A percentile compares a stretch with the other conserved stretches of the same genome.
phyloP scores from a whole-genome alignment of 345 rosid species.

The Draba incana region DNA sequence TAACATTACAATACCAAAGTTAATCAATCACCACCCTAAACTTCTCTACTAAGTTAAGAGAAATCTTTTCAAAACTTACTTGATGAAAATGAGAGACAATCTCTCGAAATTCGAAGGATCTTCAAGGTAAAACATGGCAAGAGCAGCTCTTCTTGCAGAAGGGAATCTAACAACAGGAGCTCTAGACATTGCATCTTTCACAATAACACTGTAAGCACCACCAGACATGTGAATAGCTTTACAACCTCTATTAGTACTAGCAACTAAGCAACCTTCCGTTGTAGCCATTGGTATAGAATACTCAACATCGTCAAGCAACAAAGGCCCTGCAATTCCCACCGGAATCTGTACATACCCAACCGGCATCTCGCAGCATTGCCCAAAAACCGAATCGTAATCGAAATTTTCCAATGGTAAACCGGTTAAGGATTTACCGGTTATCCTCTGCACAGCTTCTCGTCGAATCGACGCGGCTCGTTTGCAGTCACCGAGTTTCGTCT shows the following conservation, averaged over 20 bases:
- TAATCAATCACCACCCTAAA: too few relatives aligned
- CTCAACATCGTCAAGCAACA: constrained; percentile 52
- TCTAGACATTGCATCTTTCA: constrained; percentile 54
- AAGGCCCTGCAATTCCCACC: constrained; percentile 60
- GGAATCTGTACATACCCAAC: constrained; percentile 63
- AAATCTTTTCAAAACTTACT: constrained; percentile 12
- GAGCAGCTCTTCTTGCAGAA: constrained; percentile 49
- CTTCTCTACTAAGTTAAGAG: too few relatives aligned
- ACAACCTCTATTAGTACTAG: constrained; percentile 61
- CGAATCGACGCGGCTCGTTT: constrained; percentile 47
- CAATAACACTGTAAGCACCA: constrained; percentile 44
- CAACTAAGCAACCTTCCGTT: constrained; percentile 62
- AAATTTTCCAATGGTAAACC: constrained; percentile 56
- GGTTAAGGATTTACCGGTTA: constrained; percentile 45
- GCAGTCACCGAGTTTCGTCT: constrained; percentile 52
- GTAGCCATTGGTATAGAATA: constrained; percentile 61
- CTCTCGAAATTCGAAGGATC: constrained; percentile 51
- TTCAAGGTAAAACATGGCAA: constrained; percentile 45
- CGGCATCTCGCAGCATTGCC: constrained; percentile 70
- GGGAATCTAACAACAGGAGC: constrained; percentile 56
- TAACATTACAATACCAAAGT: neutral
- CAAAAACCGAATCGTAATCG: constrained; percentile 54
- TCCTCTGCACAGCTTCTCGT: constrained; percentile 50
- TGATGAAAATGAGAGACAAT: constrained; percentile 47
- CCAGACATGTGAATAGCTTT: constrained; percentile 54